phyloP scores from a whole-genome alignment of 768 basidiomycete species.

The Trametes coccinea region DNA sequence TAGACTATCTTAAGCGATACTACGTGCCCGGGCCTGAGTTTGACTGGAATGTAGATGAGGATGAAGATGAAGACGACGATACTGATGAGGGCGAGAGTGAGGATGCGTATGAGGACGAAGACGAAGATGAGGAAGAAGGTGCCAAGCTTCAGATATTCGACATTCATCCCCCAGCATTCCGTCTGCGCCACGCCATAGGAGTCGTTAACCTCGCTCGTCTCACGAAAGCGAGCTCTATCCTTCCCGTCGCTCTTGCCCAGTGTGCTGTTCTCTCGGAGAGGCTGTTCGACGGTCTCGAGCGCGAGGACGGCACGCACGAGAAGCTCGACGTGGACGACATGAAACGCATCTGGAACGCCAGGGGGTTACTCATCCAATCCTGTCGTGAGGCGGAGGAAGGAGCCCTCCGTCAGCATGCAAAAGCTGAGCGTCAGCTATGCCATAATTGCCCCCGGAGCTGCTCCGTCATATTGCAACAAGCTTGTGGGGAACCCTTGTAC shows the following conservation, averaged over 20 bases:
- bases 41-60: no score
- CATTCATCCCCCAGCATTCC: neutral
- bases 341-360: neutral
- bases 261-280: slow-evolving; percentile 9
- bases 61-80: no score
- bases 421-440: no score
- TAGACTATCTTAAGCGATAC: slow-evolving; percentile 3
- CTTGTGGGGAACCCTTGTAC: no score
- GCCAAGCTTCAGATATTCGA: neutral
- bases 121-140: neutral
- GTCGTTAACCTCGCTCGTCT: slow-evolving; percentile 15
- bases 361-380: neutral
- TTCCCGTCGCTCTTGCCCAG: slow-evolving; percentile 5
- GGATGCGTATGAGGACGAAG: neutral
- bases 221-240: neutral
- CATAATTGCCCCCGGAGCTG: no score
- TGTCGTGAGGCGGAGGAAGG: neutral
- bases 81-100: no score
- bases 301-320: slow-evolving; percentile 7
- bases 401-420: no score
- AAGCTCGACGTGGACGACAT: slow-evolving; percentile 6
- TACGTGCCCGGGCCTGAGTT: neutral
- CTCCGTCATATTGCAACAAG: no score
- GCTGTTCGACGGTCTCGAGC: neutral
- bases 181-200: neutral